Conservation (phyloP, 1,284 basidiomycete genomes). For the Trichosporon inkin region DNA sequence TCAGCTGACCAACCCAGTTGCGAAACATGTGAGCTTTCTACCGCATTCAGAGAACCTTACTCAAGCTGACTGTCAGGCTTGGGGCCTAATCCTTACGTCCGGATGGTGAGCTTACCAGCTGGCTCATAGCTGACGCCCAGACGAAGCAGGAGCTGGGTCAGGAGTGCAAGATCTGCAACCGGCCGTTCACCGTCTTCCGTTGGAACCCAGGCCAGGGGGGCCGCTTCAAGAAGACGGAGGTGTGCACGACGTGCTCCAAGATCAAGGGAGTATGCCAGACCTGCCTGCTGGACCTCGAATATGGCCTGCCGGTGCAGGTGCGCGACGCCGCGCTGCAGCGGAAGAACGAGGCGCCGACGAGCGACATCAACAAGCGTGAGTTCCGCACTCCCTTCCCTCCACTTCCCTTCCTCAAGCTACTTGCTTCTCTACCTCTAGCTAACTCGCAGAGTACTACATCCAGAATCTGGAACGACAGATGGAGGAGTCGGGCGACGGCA, state of each 20-base stretch:
- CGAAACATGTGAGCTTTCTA: slow-evolving; percentile 69
- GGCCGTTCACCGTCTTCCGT: slow-evolving; percentile 94
- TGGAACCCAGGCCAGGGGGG: slow-evolving; percentile 93
- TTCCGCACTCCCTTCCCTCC: slow-evolving; percentile 1
- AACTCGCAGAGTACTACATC: slow-evolving; percentile 75
- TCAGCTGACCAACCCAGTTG: slow-evolving; percentile 48
- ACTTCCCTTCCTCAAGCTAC: neutral
- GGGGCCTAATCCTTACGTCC: slow-evolving; percentile 79
- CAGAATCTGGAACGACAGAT: slow-evolving; percentile 87
- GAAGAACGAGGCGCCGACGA: slow-evolving; percentile 83
- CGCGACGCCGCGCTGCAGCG: slow-evolving; percentile 89
- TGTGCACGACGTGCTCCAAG: slow-evolving; percentile 98
- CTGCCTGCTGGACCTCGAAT: slow-evolving; percentile 92
- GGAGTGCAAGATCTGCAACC: slow-evolving; percentile 83
- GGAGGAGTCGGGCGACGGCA: slow-evolving; percentile 44
- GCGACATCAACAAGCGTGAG: slow-evolving; percentile 78
- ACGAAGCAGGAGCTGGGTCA: slow-evolving; percentile 94
- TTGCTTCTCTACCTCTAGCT: neutral
- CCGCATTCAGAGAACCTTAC: too few relatives aligned
- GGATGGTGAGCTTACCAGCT: slow-evolving; percentile 69
- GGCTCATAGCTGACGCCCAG: slow-evolving; percentile 48
- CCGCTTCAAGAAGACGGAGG: slow-evolving; percentile 95
- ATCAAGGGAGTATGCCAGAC: slow-evolving; percentile 99
- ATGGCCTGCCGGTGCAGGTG: slow-evolving; percentile 93
- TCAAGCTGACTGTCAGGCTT: slow-evolving; percentile 57